Conservation (phyloP, 2,329 filamentous ascomycete species). For the Grosmannia clavigera region DNA sequence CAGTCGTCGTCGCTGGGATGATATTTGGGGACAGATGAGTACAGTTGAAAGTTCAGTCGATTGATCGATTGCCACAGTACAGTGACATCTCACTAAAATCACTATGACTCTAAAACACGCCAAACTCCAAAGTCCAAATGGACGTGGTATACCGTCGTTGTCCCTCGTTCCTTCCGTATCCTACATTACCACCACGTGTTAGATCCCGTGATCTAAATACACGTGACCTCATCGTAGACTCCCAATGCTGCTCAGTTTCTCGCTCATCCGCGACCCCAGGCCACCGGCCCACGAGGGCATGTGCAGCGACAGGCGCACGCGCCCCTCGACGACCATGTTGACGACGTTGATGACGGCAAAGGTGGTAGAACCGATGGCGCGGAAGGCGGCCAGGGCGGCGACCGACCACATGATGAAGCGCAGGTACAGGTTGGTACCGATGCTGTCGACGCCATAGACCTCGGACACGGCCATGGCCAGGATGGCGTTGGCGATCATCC, state of each 20-base stretch:
- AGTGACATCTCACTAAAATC: no score
- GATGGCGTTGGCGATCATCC: conserved; percentile 86
- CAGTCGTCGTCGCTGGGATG: conserved; percentile 46
- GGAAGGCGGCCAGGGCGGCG: conserved; percentile 73
- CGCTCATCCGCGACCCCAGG: conserved; percentile 27
- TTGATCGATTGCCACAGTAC: no score
- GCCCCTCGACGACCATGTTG: conserved; percentile 77
- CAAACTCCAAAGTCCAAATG: not conserved
- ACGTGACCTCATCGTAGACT: conserved; percentile 22
- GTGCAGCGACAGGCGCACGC: conserved; percentile 50
- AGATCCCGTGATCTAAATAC: no score
- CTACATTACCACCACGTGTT: no score
- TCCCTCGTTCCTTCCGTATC: no score
- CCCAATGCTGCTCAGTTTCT: conserved; percentile 36
- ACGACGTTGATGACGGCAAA: conserved; percentile 78
- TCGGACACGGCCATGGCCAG: conserved; percentile 90
- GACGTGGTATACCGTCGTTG: no score
- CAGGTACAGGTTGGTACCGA: conserved; percentile 79
- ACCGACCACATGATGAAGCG: conserved; percentile 90
- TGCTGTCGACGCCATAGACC: conserved; percentile 58
- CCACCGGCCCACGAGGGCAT: conserved; percentile 38
- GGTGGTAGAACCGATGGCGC: conserved; percentile 66
- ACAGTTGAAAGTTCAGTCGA: not conserved
- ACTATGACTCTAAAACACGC: not conserved
- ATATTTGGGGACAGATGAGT: conserved; percentile 43